phyloP scores from a whole-genome alignment of 495 filamentous ascomycete genomes.

The Opeltia flavorubescens region DNA sequence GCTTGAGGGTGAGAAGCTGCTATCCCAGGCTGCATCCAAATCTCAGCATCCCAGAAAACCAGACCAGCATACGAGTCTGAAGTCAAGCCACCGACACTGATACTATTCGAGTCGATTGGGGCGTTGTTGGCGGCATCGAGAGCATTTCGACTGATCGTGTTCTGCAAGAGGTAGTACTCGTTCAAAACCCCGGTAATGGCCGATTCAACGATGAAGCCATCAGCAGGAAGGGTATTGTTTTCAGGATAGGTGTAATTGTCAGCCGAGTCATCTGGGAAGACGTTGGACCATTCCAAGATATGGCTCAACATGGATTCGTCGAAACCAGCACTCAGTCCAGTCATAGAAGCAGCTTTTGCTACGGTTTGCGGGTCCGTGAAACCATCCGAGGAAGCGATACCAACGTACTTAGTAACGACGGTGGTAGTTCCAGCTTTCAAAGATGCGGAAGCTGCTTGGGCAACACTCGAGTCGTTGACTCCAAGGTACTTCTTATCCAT shows the following conservation, averaged over 20 bases:
- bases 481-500: conserved; percentile 32
- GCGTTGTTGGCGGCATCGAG: conserved; percentile 23
- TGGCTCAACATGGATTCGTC: conserved; percentile 33
- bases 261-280: conserved; percentile 42
- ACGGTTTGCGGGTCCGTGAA: conserved; percentile 37
- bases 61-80: conserved; percentile 49
- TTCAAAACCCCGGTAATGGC: conserved; percentile 53
- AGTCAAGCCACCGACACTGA: conserved; percentile 45
- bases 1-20: conserved; percentile 42
- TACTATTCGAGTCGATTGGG: conserved; percentile 41
- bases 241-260: conserved; percentile 43
- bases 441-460: conserved; percentile 35
- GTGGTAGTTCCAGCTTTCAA: conserved; percentile 35
- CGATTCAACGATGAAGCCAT: conserved; percentile 42
- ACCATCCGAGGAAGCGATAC: conserved; percentile 46
- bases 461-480: conserved; percentile 45
- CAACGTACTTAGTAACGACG: conserved; percentile 44
- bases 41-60: conserved; percentile 53
- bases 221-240: conserved; percentile 45
- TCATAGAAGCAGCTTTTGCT: conserved; percentile 32
- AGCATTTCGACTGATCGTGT: conserved; percentile 43
- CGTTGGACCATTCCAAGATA: conserved; percentile 37
- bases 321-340: conserved; percentile 32
- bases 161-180: conserved; percentile 57
- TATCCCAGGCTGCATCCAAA: conserved; percentile 56